Evolutionary conservation across 441 rosid genomes (phyloP).

Genomic region (Bocquillonia castaneifolia): DNA sequence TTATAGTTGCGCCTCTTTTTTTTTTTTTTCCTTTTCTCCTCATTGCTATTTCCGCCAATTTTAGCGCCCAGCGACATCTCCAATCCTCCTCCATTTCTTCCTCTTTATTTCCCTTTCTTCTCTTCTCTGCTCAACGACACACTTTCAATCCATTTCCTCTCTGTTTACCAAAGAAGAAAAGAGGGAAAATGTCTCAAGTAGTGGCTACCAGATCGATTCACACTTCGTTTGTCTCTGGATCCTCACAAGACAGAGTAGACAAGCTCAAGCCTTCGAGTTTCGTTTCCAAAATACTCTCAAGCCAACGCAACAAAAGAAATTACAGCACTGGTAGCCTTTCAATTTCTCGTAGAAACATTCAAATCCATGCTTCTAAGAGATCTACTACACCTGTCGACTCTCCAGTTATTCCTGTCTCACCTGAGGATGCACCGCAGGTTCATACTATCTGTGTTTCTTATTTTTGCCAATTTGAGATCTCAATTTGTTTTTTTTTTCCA

Average conservation of each 20-base stretch:
- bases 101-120: neutral
- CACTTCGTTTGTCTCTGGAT: slow-evolving; percentile 44
- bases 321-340: slow-evolving; percentile 1
- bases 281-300: slow-evolving; percentile 35
- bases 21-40: neutral
- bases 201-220: slow-evolving; percentile 66
- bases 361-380: slow-evolving; percentile 42
- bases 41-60: slow-evolving; percentile 40
- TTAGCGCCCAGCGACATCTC: slow-evolving; percentile 55
- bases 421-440: slow-evolving; percentile 62
- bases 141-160: neutral
- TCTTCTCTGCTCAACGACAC: neutral
- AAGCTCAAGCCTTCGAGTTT: slow-evolving; percentile 54
- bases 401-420: slow-evolving; percentile 67
- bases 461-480: too few species aligned
- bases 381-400: slow-evolving; percentile 51
- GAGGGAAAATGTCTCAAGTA: slow-evolving; percentile 90
- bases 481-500: too few species aligned
- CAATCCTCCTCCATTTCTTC: slow-evolving; percentile 19
- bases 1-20: neutral
- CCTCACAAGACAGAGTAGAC: slow-evolving; percentile 43
- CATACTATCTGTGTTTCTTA: neutral
- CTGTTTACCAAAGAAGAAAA: too few species aligned
- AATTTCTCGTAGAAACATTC: slow-evolving; percentile 27
- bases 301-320: slow-evolving; percentile 29